Percentiles rank a stretch among this genome's conserved stretches.
Evolutionary conservation across 139 green algal genomes (phyloP).

Genomic region (Coccomyxa sp.): DNA sequence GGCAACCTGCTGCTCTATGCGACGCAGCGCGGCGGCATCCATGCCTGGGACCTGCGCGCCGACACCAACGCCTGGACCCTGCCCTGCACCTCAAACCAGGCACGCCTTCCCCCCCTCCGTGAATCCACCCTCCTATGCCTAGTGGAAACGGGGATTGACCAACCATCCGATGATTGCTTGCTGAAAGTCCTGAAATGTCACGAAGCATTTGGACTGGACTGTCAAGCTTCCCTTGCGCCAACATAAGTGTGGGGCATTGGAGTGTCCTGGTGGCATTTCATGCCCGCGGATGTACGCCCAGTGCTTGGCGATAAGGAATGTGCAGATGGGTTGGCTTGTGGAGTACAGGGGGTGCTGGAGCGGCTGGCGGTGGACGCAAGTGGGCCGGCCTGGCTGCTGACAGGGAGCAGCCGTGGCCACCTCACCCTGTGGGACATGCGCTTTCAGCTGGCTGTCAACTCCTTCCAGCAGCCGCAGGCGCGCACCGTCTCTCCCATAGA

Average conservation of each 20-base stretch:
- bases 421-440: constrained; percentile 77
- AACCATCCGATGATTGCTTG: too few species aligned
- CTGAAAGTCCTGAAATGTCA: too few species aligned
- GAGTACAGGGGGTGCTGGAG: constrained; percentile 40
- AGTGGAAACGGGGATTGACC: neutral
- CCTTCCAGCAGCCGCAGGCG: constrained; percentile 38
- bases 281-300: too few species aligned
- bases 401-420: constrained; percentile 52
- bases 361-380: constrained; percentile 48
- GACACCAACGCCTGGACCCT: constrained; percentile 55
- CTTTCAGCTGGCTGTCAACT: constrained; percentile 47
- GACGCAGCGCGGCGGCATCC: constrained; percentile 64
- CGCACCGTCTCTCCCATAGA: too few species aligned
- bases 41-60: constrained; percentile 69
- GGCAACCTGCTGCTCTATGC: constrained; percentile 59
- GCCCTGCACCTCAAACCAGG: constrained; percentile 21
- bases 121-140: neutral
- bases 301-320: too few species aligned
- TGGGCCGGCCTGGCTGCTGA: constrained; percentile 55
- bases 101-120: neutral
- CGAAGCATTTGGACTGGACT: neutral
- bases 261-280: too few species aligned
- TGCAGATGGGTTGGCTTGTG: neutral
- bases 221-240: neutral
- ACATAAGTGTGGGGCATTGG: neutral